phyloP scores from a whole-genome alignment of 1,284 basidiomycete genomes.

The Cutaneotrichosporon spelunceum region DNA sequence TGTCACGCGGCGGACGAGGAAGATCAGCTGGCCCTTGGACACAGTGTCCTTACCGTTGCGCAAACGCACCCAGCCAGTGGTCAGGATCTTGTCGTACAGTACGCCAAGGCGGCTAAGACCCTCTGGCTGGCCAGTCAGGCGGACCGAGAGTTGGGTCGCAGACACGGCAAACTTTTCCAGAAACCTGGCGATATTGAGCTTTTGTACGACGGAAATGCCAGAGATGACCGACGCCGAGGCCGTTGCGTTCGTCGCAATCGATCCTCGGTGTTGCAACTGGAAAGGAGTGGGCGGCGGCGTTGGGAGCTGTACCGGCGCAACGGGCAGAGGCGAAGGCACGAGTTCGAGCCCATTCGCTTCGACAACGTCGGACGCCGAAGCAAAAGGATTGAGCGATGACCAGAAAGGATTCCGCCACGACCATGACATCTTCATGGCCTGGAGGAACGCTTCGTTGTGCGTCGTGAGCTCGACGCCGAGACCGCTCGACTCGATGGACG shows the following conservation, averaged over 20 bases:
- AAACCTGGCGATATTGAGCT: conserved; percentile 43
- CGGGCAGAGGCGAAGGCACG: not conserved
- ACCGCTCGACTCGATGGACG: conserved; percentile 34
- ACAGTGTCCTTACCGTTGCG: conserved; percentile 45
- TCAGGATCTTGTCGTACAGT: conserved; percentile 53
- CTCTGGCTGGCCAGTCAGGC: conserved; percentile 43
- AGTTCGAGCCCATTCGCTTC: not conserved
- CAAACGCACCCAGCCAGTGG: conserved; percentile 51
- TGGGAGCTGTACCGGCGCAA: not conserved
- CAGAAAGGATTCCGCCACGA: conserved; percentile 47
- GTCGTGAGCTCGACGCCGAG: conserved; percentile 51
- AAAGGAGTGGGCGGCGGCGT: not conserved
- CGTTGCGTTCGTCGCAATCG: conserved; percentile 9
- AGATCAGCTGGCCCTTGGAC: conserved; percentile 53
- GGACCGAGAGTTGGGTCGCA: conserved; percentile 40
- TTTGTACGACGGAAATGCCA: conserved; percentile 1
- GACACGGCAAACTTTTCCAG: conserved; percentile 47
- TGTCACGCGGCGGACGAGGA: conserved; percentile 50
- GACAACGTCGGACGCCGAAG: conserved; percentile 10
- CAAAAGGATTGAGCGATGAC: conserved; percentile 26
- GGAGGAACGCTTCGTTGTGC: conserved; percentile 53
- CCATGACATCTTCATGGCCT: conserved; percentile 52
- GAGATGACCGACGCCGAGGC: conserved; percentile 14
- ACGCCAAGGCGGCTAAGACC: conserved; percentile 50
- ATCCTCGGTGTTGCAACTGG: conserved; percentile 9